phyloP scores from a whole-genome alignment of 2,329 filamentous ascomycete species.

The Orbilia oligospora region DNA sequence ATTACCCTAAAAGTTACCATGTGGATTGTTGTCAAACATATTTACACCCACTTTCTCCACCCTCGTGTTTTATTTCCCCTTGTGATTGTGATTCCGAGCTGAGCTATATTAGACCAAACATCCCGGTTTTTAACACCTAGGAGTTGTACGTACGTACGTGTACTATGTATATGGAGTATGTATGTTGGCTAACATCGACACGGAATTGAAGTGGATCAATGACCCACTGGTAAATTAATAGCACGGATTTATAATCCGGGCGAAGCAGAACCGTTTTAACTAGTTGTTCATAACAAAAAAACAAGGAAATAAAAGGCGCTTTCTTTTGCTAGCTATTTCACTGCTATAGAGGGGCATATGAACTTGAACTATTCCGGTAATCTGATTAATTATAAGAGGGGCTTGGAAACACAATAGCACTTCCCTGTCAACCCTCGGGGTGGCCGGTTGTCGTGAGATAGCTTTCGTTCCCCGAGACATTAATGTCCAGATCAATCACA shows the following conservation, averaged over 20 bases:
- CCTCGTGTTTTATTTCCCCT: not conserved
- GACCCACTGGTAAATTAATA: conserved; percentile 13
- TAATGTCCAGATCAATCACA: conserved; percentile 15
- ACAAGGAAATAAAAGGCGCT: not conserved
- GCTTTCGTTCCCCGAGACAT: conserved; percentile 42
- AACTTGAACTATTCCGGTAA: conserved; percentile 17
- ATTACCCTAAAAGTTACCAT: not conserved
- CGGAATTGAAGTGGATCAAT: not conserved
- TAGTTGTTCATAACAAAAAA: not conserved
- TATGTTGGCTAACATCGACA: not conserved
- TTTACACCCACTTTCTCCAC: not conserved
- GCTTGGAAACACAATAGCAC: conserved; percentile 7
- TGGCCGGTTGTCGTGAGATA: not conserved
- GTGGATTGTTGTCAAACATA: conserved; percentile 1
- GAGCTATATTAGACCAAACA: not conserved
- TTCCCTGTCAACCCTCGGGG: conserved; percentile 18
- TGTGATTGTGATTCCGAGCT: not conserved
- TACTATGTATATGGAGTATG: no score
- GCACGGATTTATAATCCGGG: conserved; percentile 8
- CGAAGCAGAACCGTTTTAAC: conserved; percentile 1
- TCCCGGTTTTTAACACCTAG: not conserved
- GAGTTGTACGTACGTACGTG: no score
- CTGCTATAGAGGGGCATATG: not conserved
- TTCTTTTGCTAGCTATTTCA: not conserved
- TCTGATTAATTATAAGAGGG: conserved; percentile 25